Evolutionary conservation across 352 stramenopile species (phyloP), one percentile per base, ranked within the genome.

Genomic region (Globisporangium cylindrosporum): DNA sequence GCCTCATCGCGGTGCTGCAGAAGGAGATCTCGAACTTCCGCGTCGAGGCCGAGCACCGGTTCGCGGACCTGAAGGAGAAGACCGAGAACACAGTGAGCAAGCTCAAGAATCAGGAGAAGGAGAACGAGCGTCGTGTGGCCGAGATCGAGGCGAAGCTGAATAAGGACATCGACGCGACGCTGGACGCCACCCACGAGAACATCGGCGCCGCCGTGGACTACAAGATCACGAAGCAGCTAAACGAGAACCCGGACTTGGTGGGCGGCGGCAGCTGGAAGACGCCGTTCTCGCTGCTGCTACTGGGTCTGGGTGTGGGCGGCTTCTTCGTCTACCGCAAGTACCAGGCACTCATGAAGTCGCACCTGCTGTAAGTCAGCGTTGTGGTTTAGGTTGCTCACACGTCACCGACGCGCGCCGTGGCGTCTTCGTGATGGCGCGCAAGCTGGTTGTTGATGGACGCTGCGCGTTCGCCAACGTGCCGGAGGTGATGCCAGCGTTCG

Each of bases 11-110:
- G 9, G 79, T 95, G 43, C 71, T 95, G 56, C 77, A 89, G 70
- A 95, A 95, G 71, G 81, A 93, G 61, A 57, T 95, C 29, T 72
- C 68, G 29, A 95, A 93, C 68, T 93, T 95, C 71, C 85, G 84
- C 60, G 74, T 95, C 36, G 78, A 92, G 48, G 86, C 85, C 12
- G 88, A 95, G 69, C 88, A 95, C 73, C 82, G 84, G 54, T 92
- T 95, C 66, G 75, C 83, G 9, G 86, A 94, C 68, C 64, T 95
- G 53, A 93, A 94, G 75, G 88, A 95, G 68, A 93, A 92, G 75
- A 95, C 84, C n/a, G 77, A 82, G 62, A 90, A 92, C 70, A 93
- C 79, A 20, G 86, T 95, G 14, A 66, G 57, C 36, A 93, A 93
- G 68, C 74, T 95, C 27, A 87, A 86, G 71, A 80, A 79, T 51